Evolutionary conservation across 1,139 yeast species (phyloP).

Genomic region (Pichia terricola): DNA sequence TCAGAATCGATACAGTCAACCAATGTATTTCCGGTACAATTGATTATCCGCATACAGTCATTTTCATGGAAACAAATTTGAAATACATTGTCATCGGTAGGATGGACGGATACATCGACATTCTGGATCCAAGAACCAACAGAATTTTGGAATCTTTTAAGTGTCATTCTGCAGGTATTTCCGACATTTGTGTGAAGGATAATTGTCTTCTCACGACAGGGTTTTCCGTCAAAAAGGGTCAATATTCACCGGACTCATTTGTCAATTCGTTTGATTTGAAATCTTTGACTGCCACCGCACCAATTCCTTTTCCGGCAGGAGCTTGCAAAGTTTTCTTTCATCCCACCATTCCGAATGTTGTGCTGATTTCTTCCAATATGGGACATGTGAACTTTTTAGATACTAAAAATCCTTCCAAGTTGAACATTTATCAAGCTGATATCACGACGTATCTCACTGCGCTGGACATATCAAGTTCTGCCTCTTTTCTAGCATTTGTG

Average conservation of each 20-base stretch:
- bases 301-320: constrained; percentile 84
- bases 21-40: constrained; percentile 32
- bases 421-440: constrained; percentile 54
- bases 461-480: constrained; percentile 66
- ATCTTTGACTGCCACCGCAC: constrained; percentile 63
- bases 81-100: constrained; percentile 54
- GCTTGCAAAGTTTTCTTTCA: constrained; percentile 79
- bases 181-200: constrained; percentile 73
- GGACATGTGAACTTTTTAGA: constrained; percentile 88
- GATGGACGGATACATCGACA: constrained; percentile 59
- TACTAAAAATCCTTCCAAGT: constrained; percentile 63
- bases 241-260: constrained; percentile 60
- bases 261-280: constrained; percentile 78
- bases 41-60: constrained; percentile 32
- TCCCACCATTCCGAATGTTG: constrained; percentile 75
- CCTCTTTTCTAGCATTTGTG: constrained; percentile 64
- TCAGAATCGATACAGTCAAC: constrained; percentile 54
- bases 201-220: constrained; percentile 79
- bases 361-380: constrained; percentile 59
- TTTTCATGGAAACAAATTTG: constrained; percentile 30
- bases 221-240: constrained; percentile 36
- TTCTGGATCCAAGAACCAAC: constrained; percentile 60
- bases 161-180: constrained; percentile 68
- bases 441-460: constrained; percentile 44
- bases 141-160: constrained; percentile 47